Percentiles rank a stretch among this genome's conserved stretches.
phyloP scores from a whole-genome alignment of 202 grass and related monocot genomes.

The Cymbopogon flexuosus region DNA sequence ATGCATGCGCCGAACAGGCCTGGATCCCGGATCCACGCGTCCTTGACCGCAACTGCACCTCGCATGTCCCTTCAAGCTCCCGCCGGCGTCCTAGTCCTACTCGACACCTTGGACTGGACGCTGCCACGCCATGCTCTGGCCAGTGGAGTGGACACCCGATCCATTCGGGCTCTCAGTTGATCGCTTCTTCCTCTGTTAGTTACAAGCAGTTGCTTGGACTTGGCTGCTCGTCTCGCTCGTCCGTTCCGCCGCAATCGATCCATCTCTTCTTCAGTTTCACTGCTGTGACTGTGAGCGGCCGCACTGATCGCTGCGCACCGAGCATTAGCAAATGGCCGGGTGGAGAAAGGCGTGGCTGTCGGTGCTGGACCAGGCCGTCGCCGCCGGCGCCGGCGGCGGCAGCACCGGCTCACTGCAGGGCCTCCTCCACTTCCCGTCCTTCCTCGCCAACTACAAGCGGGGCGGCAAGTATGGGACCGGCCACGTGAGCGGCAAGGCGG shows the following conservation, averaged over 20 bases:
- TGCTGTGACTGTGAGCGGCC: background rate
- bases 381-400: background rate
- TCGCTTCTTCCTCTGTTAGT: background rate
- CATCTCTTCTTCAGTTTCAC: background rate
- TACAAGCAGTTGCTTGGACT: background rate
- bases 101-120: background rate
- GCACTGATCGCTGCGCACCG: background rate
- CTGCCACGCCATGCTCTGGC: background rate
- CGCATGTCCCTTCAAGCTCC: background rate
- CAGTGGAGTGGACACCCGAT: background rate
- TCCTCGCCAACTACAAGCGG: constrained; percentile 41
- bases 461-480: constrained; percentile 38
- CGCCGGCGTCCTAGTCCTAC: constrained; percentile 10
- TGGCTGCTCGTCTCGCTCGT: background rate
- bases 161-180: background rate
- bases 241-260: background rate
- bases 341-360: constrained; percentile 45
- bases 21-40: background rate
- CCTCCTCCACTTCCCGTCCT: constrained; percentile 18
- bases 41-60: constrained; percentile 6
- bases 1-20: background rate
- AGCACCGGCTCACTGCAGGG: constrained; percentile 19
- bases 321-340: constrained; percentile 18
- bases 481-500: constrained; percentile 30
- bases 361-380: background rate